A percentile compares a stretch with the other conserved stretches of the same genome.
phyloP scores from a whole-genome alignment of 2,329 filamentous ascomycete genomes.

The Trichoderma lentiforme region DNA sequence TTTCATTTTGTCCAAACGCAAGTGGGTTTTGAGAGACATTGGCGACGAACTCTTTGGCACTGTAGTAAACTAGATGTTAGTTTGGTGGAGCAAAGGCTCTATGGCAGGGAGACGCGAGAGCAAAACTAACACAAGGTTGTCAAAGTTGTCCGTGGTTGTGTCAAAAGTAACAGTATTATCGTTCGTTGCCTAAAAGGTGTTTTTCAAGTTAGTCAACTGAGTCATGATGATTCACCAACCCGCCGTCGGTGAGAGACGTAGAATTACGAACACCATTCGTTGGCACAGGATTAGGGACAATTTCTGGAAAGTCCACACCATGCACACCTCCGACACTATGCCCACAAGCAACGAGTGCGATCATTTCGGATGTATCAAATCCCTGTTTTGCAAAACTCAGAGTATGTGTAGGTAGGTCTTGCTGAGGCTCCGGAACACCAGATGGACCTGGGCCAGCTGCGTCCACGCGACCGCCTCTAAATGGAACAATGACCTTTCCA shows the following conservation, averaged over 20 bases:
- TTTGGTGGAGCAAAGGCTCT: too few species aligned
- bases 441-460: not conserved
- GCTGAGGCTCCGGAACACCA: not conserved
- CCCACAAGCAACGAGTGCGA: not conserved
- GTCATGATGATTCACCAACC: not conserved
- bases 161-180: constrained; percentile 2
- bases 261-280: not conserved
- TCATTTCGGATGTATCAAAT: constrained; percentile 4
- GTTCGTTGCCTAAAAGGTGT: not conserved
- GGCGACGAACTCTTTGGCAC: not conserved
- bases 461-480: not conserved
- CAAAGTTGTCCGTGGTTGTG: not conserved
- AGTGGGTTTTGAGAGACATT: not conserved
- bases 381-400: not conserved
- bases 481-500: not conserved
- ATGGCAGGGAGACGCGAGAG: too few species aligned
- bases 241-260: not conserved
- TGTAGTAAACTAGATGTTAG: not conserved
- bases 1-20: constrained; percentile 4
- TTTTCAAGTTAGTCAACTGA: not conserved
- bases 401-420: not conserved
- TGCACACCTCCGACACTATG: constrained; percentile 1
- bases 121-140: not conserved
- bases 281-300: not conserved
- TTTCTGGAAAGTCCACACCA: constrained; percentile 5